phyloP scores from a whole-genome alignment of 805 yeast genomes.

The Phaffomyces opuntiae region DNA sequence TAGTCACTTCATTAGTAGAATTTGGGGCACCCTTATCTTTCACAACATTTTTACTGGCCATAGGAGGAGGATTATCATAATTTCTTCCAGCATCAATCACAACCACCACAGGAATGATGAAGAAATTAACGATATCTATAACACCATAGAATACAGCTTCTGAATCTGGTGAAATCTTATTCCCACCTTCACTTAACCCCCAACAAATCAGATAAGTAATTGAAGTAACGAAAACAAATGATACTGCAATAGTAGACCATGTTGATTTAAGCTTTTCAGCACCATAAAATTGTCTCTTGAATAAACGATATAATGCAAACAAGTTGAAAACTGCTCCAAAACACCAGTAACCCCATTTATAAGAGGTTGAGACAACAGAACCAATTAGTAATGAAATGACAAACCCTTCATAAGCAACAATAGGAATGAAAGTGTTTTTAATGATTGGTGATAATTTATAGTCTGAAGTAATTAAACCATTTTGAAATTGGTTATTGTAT shows the following conservation, averaged over 20 bases:
- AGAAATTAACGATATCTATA: slow-evolving; percentile 39
- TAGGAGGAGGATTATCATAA: too few relatives aligned
- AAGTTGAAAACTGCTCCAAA: slow-evolving; percentile 42
- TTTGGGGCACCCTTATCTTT: too few relatives aligned
- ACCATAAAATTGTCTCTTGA: slow-evolving; percentile 23
- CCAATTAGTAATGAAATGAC: slow-evolving; percentile 54
- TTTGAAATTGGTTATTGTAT: slow-evolving; percentile 16
- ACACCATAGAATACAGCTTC: slow-evolving; percentile 50
- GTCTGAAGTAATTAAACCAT: slow-evolving; percentile 6
- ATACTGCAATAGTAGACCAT: slow-evolving; percentile 1
- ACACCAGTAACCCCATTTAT: slow-evolving; percentile 66
- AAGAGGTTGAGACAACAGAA: slow-evolving; percentile 43
- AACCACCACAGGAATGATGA: slow-evolving; percentile 32
- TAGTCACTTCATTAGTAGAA: too few relatives aligned
- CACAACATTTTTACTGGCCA: too few relatives aligned
- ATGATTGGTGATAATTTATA: slow-evolving; percentile 11
- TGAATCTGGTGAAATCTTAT: slow-evolving; percentile 43
- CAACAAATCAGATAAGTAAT: slow-evolving; percentile 40
- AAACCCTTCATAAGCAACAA: slow-evolving; percentile 39
- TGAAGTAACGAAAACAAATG: slow-evolving; percentile 30
- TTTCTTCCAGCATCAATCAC: slow-evolving; percentile 10
- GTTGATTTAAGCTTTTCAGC: neutral
- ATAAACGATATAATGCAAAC: slow-evolving; percentile 27
- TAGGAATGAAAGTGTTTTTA: slow-evolving; percentile 30
- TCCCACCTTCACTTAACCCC: slow-evolving; percentile 53